A percentile compares a stretch with the other conserved stretches of the same genome.
Evolutionary conservation across 805 yeast genomes (phyloP).

Genomic region (Starmerella sp.): DNA sequence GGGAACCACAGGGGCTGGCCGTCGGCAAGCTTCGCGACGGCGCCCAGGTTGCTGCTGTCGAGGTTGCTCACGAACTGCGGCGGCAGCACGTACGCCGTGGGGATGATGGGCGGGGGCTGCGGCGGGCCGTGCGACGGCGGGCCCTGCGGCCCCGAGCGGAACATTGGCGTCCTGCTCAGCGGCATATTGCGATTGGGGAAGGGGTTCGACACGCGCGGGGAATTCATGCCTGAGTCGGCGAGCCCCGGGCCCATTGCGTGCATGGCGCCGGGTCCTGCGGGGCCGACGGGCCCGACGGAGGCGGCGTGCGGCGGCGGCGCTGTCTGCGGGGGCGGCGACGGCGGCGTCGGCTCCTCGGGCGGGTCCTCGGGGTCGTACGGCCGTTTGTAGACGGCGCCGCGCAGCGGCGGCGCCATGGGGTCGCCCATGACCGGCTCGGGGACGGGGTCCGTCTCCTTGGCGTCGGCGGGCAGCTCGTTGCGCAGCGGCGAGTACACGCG

Average conservation of each 20-base stretch:
- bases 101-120: conserved; percentile 22
- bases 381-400: conserved; percentile 79
- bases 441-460: conserved; percentile 58
- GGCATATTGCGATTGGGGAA: conserved; percentile 4
- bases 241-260: conserved; percentile 12
- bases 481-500: conserved; percentile 78
- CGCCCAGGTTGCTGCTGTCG: conserved; percentile 12
- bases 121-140: conserved; percentile 2
- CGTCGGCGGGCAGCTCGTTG: conserved; percentile 62
- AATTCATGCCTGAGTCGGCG: background rate
- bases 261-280: conserved; percentile 10
- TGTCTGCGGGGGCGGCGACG: conserved; percentile 24
- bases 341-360: conserved; percentile 50
- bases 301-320: conserved; percentile 10
- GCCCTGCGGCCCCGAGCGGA: background rate
- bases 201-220: conserved; percentile 3
- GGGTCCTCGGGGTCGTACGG: conserved; percentile 71
- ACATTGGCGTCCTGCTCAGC: conserved; percentile 2
- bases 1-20: conserved; percentile 26
- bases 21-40: conserved; percentile 20
- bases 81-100: conserved; percentile 25
- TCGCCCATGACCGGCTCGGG: conserved; percentile 78
- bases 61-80: conserved; percentile 17
- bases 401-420: conserved; percentile 83
- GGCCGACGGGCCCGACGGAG: background rate